Conservation (phyloP, 768 basidiomycete genomes). For the Pleurotus tuoliensis region DNA sequence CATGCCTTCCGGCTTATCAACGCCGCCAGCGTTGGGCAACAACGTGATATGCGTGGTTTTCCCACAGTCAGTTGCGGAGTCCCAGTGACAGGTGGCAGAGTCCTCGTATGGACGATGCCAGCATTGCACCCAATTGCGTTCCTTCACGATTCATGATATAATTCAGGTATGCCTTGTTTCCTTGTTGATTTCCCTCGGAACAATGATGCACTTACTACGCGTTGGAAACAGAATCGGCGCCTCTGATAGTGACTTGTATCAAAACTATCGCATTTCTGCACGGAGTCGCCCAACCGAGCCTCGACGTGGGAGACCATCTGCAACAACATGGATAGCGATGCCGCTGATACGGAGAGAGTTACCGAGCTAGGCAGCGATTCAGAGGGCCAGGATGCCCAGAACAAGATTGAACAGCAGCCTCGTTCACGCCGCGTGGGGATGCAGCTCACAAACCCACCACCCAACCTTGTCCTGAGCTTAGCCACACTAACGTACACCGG, state of each 20-base stretch:
- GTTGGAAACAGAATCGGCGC: not conserved
- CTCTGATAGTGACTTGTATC: not conserved
- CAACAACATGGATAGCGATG: slow-evolving; percentile 4
- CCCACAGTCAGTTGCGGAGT: slow-evolving; percentile 2
- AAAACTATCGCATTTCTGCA: not conserved
- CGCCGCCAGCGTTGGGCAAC: too few relatives aligned
- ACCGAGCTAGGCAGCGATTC: not conserved
- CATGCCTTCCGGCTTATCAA: too few relatives aligned
- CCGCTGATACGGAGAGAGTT: slow-evolving; percentile 1
- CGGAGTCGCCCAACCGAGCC: not conserved
- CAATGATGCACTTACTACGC: not conserved
- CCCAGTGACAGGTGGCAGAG: slow-evolving; percentile 6
- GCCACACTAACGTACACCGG: slow-evolving; percentile 5
- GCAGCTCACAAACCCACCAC: slow-evolving; percentile 5
- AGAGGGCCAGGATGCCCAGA: not conserved
- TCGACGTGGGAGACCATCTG: not conserved
- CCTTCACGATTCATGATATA: not conserved
- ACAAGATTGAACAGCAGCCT: slow-evolving; percentile 7
- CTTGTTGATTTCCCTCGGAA: not conserved
- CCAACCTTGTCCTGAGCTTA: slow-evolving; percentile 5
- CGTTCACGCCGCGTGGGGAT: slow-evolving; percentile 9
- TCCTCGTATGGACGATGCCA: slow-evolving; percentile 4
- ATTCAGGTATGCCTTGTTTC: not conserved
- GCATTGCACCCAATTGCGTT: slow-evolving; percentile 5
- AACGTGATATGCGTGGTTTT: not conserved